These are phyloP conservation scores for Cardamine chenopodiifolia DNA, from an alignment of 345 rosid genomes.

Conservation along the genomic window DNA sequence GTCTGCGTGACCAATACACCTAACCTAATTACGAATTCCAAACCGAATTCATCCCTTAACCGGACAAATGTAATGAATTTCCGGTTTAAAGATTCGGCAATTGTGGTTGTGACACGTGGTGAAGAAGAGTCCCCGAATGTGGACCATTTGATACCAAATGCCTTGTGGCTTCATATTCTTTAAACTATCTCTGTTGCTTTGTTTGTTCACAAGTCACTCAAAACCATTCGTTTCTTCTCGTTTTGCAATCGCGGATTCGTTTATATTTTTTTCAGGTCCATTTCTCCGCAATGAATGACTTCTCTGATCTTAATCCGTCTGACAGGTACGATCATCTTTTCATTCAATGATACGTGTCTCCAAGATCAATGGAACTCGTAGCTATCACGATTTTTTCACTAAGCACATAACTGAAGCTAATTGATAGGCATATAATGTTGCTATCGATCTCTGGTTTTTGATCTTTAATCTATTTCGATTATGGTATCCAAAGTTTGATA, in stretches of 20 bases:
- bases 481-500: background rate
- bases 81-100: conserved; percentile 5
- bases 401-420: background rate
- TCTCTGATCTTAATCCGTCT: conserved; percentile 32
- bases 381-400: background rate
- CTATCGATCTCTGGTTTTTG: background rate
- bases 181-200: background rate
- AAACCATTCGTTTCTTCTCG: conserved; percentile 19
- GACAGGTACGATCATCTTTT: conserved; percentile 24
- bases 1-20: background rate
- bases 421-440: background rate
- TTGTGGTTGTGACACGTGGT: conserved; percentile 19
- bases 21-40: background rate
- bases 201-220: background rate
- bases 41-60: background rate
- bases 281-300: conserved; percentile 36
- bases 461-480: background rate
- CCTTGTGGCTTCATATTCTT: conserved; percentile 13
- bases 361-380: conserved; percentile 24
- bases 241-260: conserved; percentile 7
- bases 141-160: conserved; percentile 9
- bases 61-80: background rate
- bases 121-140: conserved; percentile 32
- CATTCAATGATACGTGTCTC: conserved; percentile 4
- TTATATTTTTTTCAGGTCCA: background rate